Evolutionary conservation across 495 filamentous ascomycete genomes (phyloP), one percentile per base, ranked within the genome.

Genomic region (Neurospora pannonica): DNA sequence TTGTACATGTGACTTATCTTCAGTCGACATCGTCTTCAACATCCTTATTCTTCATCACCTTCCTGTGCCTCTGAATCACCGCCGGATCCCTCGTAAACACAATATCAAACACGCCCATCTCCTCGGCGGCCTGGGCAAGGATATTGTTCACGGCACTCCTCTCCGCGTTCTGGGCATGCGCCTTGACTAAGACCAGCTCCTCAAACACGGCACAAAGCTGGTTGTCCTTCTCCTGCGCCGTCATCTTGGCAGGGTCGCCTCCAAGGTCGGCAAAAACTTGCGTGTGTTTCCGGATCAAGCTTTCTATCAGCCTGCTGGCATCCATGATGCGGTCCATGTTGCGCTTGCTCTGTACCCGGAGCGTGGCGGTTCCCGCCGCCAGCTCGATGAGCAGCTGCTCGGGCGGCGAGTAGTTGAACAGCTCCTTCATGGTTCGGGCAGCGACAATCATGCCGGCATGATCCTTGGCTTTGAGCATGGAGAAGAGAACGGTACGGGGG

Each of bases 371-470:
- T 31, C 83, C 84, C 17, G 83, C 40, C 21, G 79, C 75, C 46
- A 86, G 74, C 76, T 86, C 85, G 34, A 87, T 75, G 15, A 84
- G 80, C 31, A 86, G 75, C 46, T 81, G 71, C 46, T 84, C 82
- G 2, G 83, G 73, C 34, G 85, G 85, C 40, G 78, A 76, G 76
- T 89, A 88, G 28, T 82, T 83, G 75, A 93, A 91, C 1, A 82
- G 73, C 24, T 85, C 78, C 72, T 80, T 83, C 82, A 93, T 82
- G 1, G 86, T 84, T 70, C 87, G 86, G 1, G 90, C 83, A 3
- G 90, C 89, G 24, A 92, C 84, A 19, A 93, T 83, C 31, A 89
- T 88, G 62, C 91, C 92, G 7, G 76, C 62, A 74, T 78, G 81
- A 72, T 87, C 85, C n/a, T 76, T 74, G 7, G 82, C 72, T 75